phyloP scores from a whole-genome alignment of 495 filamentous ascomycete genomes.

The Trichoderma asperelloides region DNA sequence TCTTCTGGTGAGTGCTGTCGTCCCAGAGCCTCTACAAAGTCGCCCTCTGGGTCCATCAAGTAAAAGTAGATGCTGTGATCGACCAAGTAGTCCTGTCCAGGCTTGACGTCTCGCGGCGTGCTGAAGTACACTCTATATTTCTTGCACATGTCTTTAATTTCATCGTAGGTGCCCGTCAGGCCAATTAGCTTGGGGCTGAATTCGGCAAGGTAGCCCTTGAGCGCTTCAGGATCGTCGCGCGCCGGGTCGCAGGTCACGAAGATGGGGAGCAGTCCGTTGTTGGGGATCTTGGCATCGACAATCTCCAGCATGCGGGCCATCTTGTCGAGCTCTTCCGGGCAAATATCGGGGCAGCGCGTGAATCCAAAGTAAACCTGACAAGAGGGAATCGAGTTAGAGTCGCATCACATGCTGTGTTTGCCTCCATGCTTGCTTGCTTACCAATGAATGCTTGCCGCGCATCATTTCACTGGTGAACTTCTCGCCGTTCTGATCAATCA shows the following conservation, averaged over 20 bases:
- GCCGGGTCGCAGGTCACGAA: constrained; percentile 96
- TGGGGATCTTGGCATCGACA: constrained; percentile 44
- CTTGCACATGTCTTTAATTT: constrained; percentile 87
- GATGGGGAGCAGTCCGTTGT: constrained; percentile 46
- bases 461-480: constrained; percentile 67
- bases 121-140: constrained; percentile 95
- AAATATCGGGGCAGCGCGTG: constrained; percentile 97
- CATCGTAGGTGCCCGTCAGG: constrained; percentile 85
- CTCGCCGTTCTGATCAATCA: constrained; percentile 74
- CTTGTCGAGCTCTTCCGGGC: constrained; percentile 97
- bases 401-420: not conserved
- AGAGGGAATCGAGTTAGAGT: not conserved
- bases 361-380: constrained; percentile 88
- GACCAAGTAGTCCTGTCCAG: constrained; percentile 92
- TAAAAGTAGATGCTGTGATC: constrained; percentile 99
- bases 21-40: constrained; percentile 95
- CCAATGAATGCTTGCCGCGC: constrained; percentile 76
- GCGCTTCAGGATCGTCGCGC: constrained; percentile 75
- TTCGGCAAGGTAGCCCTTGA: constrained; percentile 78
- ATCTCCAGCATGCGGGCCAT: constrained; percentile 90
- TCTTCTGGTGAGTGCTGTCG: constrained; percentile 84
- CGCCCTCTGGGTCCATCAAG: constrained; percentile 95
- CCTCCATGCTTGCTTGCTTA: constrained; percentile 18
- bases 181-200: constrained; percentile 87
- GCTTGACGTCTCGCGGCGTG: constrained; percentile 76